Base-by-base conservation (phyloP, 495 filamentous ascomycete species). In the Baudoinia panamericana region DNA sequence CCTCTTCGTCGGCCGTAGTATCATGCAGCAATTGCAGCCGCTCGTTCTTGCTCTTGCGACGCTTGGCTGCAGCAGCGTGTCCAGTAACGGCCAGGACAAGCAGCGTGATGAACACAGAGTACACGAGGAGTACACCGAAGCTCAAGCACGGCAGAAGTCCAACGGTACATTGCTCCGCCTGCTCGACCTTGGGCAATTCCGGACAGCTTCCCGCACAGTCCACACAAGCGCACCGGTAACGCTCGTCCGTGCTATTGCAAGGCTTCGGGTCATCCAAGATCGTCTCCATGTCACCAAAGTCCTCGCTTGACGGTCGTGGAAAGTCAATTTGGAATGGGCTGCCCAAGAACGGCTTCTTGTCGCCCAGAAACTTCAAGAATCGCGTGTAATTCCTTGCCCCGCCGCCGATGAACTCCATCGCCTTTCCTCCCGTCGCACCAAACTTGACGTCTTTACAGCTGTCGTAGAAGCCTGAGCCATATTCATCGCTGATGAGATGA, bases 401-500 rank as follows among this genome's bases (percentile, higher is more conserved):
- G 9, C 90, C 92, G 7, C 90, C 92, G 46, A 96, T 94, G 48
- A 96, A 77, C 45, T 84, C 79, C 70, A 97, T 97, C 9, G 87
- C 87, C 51, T 78, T 81, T 16, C 80, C 77, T 46, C 92, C 92
- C 3, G 92, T 87, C 2, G 84, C 79, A 12, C 88, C 90, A 54
- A 95, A 94, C 56, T 96, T 95, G 56, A 97, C 85, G 58, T 96
- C 84, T 61, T 96, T 97, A 65, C 90, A 97, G 57, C 90, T 96
- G 56, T 93, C 70, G 60, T 83, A 97, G 63, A 96, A 94, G 2
- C 83, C 86, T 27, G 72, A 71, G 19, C 85, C 87, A 62, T 88
- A 97, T 36, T 80, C 70, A 38, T 86, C 70, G 0, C 83, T 83
- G 55, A 93, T 75, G n/a, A 96, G 56, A 48, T 94, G 85, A 50